These are phyloP conservation scores for Alnus glutinosa DNA, from an alignment of 306 rosid species.

Conservation along the genomic window DNA sequence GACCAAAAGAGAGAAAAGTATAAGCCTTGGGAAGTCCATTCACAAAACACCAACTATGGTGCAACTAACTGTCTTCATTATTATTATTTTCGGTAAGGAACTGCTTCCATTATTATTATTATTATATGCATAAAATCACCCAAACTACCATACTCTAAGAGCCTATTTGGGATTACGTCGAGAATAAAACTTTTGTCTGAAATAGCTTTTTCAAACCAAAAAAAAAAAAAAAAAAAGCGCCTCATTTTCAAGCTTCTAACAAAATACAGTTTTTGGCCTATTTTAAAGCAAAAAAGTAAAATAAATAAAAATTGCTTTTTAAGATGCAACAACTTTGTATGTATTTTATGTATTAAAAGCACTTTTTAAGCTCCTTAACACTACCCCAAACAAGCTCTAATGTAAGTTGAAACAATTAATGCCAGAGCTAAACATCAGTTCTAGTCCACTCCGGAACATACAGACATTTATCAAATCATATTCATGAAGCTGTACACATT, in stretches of 20 bases:
- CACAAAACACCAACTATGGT: background rate
- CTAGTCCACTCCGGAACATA: background rate
- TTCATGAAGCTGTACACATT: background rate
- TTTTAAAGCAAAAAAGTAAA: no score
- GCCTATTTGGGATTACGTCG: no score
- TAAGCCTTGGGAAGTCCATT: conserved; percentile 14
- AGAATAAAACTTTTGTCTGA: no score
- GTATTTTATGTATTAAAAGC: no score
- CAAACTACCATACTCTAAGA: background rate
- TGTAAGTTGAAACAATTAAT: background rate
- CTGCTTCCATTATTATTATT: background rate
- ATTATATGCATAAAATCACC: background rate
- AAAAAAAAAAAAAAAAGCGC: no score
- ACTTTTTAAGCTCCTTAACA: no score
- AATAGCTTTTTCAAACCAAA: no score
- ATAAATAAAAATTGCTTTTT: no score
- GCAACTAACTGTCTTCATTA: background rate
- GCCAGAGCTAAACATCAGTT: background rate
- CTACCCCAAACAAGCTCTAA: no score
- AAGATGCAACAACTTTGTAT: no score
- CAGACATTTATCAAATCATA: background rate
- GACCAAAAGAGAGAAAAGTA: conserved; percentile 16
- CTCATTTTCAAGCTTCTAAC: no score
- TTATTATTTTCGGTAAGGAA: background rate
- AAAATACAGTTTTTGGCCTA: no score